These are phyloP conservation scores for Lentinula lateritia DNA, from an alignment of 768 basidiomycete species.

Conservation along the genomic window DNA sequence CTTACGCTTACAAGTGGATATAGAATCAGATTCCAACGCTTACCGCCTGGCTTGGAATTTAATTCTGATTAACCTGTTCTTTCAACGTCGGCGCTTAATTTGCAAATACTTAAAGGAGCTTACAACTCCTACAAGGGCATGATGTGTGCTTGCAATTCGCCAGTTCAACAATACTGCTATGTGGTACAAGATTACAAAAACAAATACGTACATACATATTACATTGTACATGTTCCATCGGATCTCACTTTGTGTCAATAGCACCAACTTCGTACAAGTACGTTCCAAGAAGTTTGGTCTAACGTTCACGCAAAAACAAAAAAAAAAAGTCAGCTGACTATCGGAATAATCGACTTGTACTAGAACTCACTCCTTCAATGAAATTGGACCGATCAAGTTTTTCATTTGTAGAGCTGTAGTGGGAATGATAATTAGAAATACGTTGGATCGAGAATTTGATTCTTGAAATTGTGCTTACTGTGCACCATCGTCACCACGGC, in stretches of 20 bases:
- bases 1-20: no score
- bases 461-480: conserved; percentile 48
- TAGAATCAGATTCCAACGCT: no score
- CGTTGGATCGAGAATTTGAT: neutral
- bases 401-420: conserved; percentile 60
- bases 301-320: neutral
- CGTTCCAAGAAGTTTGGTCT: conserved; percentile 49
- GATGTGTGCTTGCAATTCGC: no score
- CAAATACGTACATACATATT: neutral
- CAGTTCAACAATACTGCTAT: no score
- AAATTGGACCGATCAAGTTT: conserved; percentile 71
- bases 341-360: neutral
- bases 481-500: conserved; percentile 90
- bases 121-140: no score
- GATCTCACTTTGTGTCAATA: neutral
- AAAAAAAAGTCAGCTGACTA: neutral
- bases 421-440: neutral
- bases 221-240: neutral
- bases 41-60: no score
- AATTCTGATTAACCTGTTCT: no score
- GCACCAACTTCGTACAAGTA: conserved; percentile 54
- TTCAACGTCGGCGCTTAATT: no score
- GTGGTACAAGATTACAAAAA: no score
- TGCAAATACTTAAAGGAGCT: no score
- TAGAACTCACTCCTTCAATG: conserved; percentile 46